These are phyloP conservation scores for Picea sitchensis DNA, from an alignment of 75 land plant genomes.

Conservation along the genomic window DNA sequence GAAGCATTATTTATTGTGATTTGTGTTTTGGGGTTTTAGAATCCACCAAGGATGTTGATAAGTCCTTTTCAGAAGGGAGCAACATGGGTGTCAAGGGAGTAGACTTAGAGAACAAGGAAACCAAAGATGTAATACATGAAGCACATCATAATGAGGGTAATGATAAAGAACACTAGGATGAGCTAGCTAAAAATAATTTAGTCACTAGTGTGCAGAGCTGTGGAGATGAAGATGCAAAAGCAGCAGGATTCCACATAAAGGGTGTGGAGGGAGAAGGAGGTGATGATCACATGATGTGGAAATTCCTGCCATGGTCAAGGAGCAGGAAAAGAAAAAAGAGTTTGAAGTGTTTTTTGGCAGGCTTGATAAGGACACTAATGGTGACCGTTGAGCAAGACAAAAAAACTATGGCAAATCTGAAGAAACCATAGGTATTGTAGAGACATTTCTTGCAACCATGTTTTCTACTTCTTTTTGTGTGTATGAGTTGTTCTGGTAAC, in stretches of 20 bases:
- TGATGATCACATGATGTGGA: neutral
- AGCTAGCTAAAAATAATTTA: constrained; percentile 17
- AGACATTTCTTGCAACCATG: no score
- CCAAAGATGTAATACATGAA: neutral
- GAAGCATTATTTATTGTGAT: no score
- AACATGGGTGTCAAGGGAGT: no score
- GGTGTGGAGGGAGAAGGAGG: neutral
- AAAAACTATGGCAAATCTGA: constrained; percentile 18
- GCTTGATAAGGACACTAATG: constrained; percentile 42
- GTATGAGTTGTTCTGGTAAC: neutral
- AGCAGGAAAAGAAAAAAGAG: constrained; percentile 36
- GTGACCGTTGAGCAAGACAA: neutral
- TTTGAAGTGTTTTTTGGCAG: constrained; percentile 55
- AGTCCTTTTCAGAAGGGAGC: no score
- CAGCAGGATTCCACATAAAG: constrained; percentile 10
- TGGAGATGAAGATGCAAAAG: constrained; percentile 26
- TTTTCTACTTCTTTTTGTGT: neutral
- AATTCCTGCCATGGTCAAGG: constrained; percentile 22
- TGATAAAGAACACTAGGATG: constrained; percentile 29
- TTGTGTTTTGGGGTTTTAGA: no score
- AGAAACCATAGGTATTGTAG: constrained; percentile 19
- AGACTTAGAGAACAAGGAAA: neutral
- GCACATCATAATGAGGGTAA: constrained; percentile 29
- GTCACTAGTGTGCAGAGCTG: constrained; percentile 20
- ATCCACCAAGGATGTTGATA: no score